Evolutionary conservation across 1,284 basidiomycete genomes (phyloP).

Genomic region (Ustilago vetiveriae): DNA sequence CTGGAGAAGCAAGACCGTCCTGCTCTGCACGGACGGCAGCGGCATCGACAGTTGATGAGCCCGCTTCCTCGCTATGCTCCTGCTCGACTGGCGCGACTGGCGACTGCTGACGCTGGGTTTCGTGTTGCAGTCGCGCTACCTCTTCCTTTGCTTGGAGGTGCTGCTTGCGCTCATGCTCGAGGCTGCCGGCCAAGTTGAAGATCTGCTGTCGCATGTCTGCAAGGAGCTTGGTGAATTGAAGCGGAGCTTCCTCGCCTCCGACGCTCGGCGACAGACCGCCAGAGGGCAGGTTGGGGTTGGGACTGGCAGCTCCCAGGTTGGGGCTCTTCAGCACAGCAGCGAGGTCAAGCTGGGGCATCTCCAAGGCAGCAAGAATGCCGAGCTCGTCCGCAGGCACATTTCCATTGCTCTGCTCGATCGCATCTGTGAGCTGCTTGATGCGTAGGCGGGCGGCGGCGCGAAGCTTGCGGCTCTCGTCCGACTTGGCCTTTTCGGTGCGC

Average conservation of each 20-base stretch:
- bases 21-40: conserved; percentile 2
- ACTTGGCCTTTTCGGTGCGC: conserved; percentile 46
- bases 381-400: conserved; percentile 44
- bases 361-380: conserved; percentile 29
- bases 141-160: conserved; percentile 54
- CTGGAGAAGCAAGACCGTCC: conserved; percentile 19
- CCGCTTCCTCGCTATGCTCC: conserved; percentile 1
- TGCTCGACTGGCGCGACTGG: neutral
- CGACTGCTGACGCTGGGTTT: conserved; percentile 8
- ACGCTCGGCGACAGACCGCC: conserved; percentile 48
- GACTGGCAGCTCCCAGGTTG: conserved; percentile 40
- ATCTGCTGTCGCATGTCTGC: conserved; percentile 66
- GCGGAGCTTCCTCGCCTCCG: conserved; percentile 32
- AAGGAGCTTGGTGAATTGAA: conserved; percentile 62
- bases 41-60: neutral
- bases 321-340: conserved; percentile 42
- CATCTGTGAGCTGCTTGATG: conserved; percentile 50
- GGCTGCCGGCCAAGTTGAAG: conserved; percentile 61
- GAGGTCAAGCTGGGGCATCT: conserved; percentile 42
- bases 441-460: conserved; percentile 41
- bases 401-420: conserved; percentile 25
- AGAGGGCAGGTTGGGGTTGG: conserved; percentile 12
- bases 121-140: conserved; percentile 32
- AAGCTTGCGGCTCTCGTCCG: conserved; percentile 51
- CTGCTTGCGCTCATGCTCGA: conserved; percentile 62